A percentile compares a stretch with the other conserved stretches of the same genome.
phyloP scores from a whole-genome alignment of 1,284 basidiomycete genomes.

The Kalmanozyma brasiliensis region DNA sequence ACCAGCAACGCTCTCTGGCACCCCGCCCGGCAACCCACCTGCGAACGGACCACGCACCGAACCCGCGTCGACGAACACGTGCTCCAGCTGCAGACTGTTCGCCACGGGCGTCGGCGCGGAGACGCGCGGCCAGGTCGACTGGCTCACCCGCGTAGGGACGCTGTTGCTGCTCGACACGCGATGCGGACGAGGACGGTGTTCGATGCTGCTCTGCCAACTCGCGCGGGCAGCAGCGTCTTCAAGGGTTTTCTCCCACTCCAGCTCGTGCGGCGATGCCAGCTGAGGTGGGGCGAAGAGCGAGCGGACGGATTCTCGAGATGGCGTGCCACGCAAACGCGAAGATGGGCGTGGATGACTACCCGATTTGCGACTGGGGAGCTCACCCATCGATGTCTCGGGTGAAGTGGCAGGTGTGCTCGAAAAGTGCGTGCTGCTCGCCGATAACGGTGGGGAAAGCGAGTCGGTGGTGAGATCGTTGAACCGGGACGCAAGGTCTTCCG shows the following conservation, averaged over 20 bases:
- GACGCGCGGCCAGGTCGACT: slow-evolving; percentile 34
- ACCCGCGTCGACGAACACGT: slow-evolving; percentile 35
- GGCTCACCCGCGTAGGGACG: not conserved
- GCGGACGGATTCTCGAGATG: slow-evolving; percentile 15
- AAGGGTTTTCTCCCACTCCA: slow-evolving; percentile 32
- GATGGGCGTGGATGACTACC: slow-evolving; percentile 10
- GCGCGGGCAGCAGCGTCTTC: slow-evolving; percentile 21
- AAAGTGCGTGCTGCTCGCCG: slow-evolving; percentile 14
- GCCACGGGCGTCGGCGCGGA: slow-evolving; percentile 4
- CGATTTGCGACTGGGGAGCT: slow-evolving; percentile 6
- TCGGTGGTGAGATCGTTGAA: slow-evolving; percentile 9
- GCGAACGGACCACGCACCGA: slow-evolving; percentile 1
- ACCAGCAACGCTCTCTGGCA: slow-evolving; percentile 2
- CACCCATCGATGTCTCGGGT: slow-evolving; percentile 8
- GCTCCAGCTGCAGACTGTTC: slow-evolving; percentile 26
- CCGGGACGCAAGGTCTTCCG: slow-evolving; percentile 15
- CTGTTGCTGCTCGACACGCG: not conserved
- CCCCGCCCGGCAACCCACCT: slow-evolving; percentile 4
- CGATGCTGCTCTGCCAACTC: slow-evolving; percentile 41
- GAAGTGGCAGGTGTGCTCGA: slow-evolving; percentile 21
- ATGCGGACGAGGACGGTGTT: slow-evolving; percentile 27
- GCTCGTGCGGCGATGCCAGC: slow-evolving; percentile 3
- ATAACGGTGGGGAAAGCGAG: slow-evolving; percentile 15
- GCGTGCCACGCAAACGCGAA: not conserved
- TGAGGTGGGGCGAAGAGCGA: slow-evolving; percentile 15